Evolutionary conservation across 805 yeast species (phyloP).

Genomic region (Torulaspora quercuum): DNA sequence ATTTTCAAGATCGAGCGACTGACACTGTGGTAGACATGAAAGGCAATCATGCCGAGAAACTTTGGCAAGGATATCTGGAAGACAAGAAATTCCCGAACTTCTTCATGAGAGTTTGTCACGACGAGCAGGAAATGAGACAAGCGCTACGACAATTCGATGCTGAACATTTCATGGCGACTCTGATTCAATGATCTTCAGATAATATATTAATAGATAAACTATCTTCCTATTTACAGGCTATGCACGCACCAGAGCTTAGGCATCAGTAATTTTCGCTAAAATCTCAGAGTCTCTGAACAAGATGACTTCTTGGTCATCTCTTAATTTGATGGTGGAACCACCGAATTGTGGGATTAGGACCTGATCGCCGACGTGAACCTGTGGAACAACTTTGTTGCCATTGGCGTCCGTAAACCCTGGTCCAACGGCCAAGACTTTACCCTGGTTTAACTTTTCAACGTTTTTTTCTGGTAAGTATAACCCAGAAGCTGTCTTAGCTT

Average conservation of each 20-base stretch:
- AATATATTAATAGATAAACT: slow-evolving; percentile 3
- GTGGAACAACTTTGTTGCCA: slow-evolving; percentile 69
- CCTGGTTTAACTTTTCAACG: slow-evolving; percentile 90
- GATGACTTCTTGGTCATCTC: slow-evolving; percentile 70
- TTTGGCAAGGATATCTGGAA: slow-evolving; percentile 71
- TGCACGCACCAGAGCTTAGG: slow-evolving; percentile 5
- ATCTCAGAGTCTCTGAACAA: slow-evolving; percentile 92
- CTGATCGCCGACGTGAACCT: slow-evolving; percentile 85
- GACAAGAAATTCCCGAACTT: slow-evolving; percentile 60
- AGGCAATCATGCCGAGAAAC: slow-evolving; percentile 44
- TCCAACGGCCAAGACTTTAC: slow-evolving; percentile 88
- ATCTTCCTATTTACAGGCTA: slow-evolving; percentile 19
- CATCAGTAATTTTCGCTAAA: slow-evolving; percentile 78
- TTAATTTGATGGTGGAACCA: slow-evolving; percentile 84
- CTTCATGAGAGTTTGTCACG: slow-evolving; percentile 55
- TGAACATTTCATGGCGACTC: slow-evolving; percentile 39
- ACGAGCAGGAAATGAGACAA: slow-evolving; percentile 49
- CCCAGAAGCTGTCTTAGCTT: slow-evolving; percentile 88
- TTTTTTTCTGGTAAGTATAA: slow-evolving; percentile 93
- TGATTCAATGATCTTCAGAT: slow-evolving; percentile 4
- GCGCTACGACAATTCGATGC: slow-evolving; percentile 50
- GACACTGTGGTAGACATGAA: slow-evolving; percentile 38
- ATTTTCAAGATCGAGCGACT: slow-evolving; percentile 37
- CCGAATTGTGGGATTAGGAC: slow-evolving; percentile 94
- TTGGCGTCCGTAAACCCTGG: slow-evolving; percentile 80